Percentiles rank a stretch among this genome's conserved stretches.
These are phyloP conservation scores for Gossypium lobatum DNA, from an alignment of 441 rosid species.

Conservation along the genomic window DNA sequence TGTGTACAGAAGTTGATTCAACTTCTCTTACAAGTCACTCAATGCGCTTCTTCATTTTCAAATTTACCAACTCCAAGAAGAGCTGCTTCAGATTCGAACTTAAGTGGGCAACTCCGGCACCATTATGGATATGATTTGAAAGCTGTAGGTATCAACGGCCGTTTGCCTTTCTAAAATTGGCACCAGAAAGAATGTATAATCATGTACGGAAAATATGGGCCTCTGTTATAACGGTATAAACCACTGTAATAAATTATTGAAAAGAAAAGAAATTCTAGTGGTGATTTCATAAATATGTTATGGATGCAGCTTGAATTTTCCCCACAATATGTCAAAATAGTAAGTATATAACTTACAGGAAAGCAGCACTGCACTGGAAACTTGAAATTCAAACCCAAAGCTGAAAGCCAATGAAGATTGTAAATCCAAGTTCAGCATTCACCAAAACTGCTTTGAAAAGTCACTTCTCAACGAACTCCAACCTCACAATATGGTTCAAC, in stretches of 20 bases:
- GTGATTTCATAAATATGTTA: not conserved
- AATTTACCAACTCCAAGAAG: not conserved
- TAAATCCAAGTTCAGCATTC: conserved; percentile 2
- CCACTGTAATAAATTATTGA: not conserved
- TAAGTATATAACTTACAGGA: not conserved
- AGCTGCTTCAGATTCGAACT: not conserved
- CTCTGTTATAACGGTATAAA: not conserved
- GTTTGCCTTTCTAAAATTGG: not conserved
- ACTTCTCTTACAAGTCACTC: not conserved
- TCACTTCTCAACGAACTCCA: conserved; percentile 31
- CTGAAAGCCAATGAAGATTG: conserved; percentile 22
- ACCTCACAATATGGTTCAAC: conserved; percentile 53
- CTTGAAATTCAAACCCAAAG: not conserved
- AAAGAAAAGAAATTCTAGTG: not conserved
- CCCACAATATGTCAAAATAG: not conserved
- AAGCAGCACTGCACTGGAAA: not conserved
- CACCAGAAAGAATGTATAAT: not conserved
- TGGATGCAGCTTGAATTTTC: not conserved
- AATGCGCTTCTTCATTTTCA: not conserved
- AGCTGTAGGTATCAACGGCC: not conserved
- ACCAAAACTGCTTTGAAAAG: conserved; percentile 14
- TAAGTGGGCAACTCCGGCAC: not conserved
- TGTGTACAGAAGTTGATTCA: not conserved
- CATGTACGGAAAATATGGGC: not conserved
- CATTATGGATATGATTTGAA: not conserved